These are phyloP conservation scores for Antitrichia curtipendula DNA, from an alignment of 225 moss, liverwort and hornwort species.

Conservation along the genomic window DNA sequence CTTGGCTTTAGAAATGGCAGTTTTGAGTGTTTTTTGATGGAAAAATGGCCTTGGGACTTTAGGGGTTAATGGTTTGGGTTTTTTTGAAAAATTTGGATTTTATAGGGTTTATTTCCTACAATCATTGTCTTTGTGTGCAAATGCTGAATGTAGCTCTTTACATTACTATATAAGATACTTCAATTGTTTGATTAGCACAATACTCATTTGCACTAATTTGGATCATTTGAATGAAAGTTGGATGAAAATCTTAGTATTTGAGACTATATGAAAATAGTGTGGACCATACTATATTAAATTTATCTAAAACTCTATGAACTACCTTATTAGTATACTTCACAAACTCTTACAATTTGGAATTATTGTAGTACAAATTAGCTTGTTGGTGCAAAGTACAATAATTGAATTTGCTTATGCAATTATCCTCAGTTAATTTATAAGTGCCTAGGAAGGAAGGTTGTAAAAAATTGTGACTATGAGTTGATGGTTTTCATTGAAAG, in stretches of 20 bases:
- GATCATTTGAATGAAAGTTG: not conserved
- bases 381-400: not conserved
- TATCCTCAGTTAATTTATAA: not conserved
- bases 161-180: not conserved
- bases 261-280: not conserved
- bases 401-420: not conserved
- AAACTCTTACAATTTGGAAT: not conserved
- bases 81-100: too few relatives aligned
- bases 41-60: too few relatives aligned
- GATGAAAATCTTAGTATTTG: not conserved
- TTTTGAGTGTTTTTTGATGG: too few relatives aligned
- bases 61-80: too few relatives aligned
- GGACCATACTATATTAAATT: not conserved
- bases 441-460: not conserved
- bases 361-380: not conserved
- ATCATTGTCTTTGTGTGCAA: not conserved
- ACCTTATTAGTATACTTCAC: not conserved
- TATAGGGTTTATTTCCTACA: not conserved
- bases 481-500: not conserved
- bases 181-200: not conserved
- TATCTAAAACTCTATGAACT: not conserved
- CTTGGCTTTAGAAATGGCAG: too few relatives aligned
- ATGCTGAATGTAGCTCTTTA: not conserved
- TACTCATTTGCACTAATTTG: too few relatives aligned
- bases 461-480: not conserved